Conservation (phyloP, 345 rosid genomes). For the Eucalyptus tenuipes region DNA sequence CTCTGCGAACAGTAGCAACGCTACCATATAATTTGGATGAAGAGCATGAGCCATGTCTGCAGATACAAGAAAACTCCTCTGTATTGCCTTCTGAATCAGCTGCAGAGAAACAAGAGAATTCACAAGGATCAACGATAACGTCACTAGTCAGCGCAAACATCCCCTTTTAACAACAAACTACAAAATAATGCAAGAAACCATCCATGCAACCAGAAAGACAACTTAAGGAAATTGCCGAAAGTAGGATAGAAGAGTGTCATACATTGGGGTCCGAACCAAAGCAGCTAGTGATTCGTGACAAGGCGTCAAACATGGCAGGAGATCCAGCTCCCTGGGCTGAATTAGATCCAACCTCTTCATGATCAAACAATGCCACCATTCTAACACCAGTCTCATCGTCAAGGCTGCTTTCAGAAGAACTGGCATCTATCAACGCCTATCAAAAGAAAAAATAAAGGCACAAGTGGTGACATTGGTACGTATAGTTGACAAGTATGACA, state of each 20-base stretch:
- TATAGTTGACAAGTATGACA: background rate
- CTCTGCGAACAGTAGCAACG: background rate
- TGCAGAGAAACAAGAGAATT: constrained; percentile 8
- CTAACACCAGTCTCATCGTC: constrained; percentile 77
- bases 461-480: background rate
- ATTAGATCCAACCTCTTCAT: constrained; percentile 89
- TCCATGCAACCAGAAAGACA: background rate
- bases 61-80: constrained; percentile 79
- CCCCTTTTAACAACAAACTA: background rate
- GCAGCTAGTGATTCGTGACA: constrained; percentile 69
- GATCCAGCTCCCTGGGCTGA: constrained; percentile 99
- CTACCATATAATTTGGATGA: constrained; percentile 87
- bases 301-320: constrained; percentile 89
- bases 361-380: constrained; percentile 95
- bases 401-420: constrained; percentile 57
- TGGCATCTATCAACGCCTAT: constrained; percentile 73
- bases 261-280: constrained; percentile 73
- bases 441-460: background rate
- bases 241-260: background rate
- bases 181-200: background rate
- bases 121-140: background rate
- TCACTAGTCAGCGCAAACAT: background rate
- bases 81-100: constrained; percentile 82
- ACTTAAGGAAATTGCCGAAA: background rate
- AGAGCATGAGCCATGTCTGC: constrained; percentile 99